These are phyloP conservation scores for Linnemannia zychae DNA, from an alignment of 192 early-diverging fungal genomes.

Conservation along the genomic window DNA sequence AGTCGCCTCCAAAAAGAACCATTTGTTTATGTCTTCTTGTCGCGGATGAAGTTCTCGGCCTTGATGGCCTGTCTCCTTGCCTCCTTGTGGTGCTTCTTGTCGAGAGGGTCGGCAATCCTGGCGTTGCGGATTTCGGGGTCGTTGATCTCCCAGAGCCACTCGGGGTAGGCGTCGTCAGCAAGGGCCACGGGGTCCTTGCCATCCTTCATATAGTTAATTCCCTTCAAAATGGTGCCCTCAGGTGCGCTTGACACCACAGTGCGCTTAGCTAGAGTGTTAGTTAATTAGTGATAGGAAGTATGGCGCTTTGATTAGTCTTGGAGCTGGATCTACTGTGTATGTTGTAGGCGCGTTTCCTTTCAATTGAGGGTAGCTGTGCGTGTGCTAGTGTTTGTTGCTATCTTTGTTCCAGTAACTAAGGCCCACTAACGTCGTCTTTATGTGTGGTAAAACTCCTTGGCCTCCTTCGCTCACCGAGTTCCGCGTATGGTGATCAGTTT, in stretches of 20 bases:
- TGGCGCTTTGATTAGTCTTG: neutral
- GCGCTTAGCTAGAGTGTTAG: constrained; percentile 41
- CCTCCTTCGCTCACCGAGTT: neutral
- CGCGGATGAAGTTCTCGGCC: constrained; percentile 81
- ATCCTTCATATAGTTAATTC: constrained; percentile 87
- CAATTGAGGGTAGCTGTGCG: neutral
- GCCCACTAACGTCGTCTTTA: too few relatives aligned
- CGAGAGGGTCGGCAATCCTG: constrained; percentile 61
- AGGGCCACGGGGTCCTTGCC: constrained; percentile 88
- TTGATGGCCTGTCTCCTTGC: constrained; percentile 74
- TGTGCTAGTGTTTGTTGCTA: too few relatives aligned
- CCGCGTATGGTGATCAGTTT: constrained; percentile 2
- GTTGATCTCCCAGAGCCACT: constrained; percentile 93
- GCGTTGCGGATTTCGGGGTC: constrained; percentile 67
- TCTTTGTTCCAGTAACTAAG: too few relatives aligned
- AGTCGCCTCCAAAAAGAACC: neutral
- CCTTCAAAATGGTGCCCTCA: constrained; percentile 87
- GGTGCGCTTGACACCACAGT: constrained; percentile 65
- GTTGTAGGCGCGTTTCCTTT: neutral
- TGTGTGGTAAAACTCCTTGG: neutral
- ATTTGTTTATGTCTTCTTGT: constrained; percentile 73
- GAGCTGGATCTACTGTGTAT: neutral
- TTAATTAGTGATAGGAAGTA: neutral
- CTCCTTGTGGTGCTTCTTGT: constrained; percentile 72
- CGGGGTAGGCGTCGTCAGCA: constrained; percentile 89